Base-by-base conservation (phyloP, 2,329 filamentous ascomycete species). In the Fusarium papillatum region DNA sequence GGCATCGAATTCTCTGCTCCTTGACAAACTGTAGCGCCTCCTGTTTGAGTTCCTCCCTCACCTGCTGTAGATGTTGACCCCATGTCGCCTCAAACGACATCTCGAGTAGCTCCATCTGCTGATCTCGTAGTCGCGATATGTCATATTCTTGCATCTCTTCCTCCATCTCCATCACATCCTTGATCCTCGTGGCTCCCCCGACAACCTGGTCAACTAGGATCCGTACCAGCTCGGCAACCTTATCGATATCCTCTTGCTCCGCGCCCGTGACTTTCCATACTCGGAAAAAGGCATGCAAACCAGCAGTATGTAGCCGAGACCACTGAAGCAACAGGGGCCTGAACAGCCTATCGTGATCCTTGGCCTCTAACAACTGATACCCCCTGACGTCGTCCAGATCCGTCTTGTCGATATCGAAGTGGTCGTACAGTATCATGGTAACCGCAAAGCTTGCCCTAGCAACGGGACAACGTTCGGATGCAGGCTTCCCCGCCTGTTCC, bases 21-120 rank as follows among this genome's bases (percentile, higher is more conserved):
- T 98, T 98, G 84, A 98, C 95, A 81, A 99, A 99, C 80, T 98
- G 95, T 66, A 98, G 86, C 14, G 96, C 95, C 84, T 99, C 97
- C 79, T 96, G 93, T 78, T 95, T 94, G 55, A 98, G 89, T 83
- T 98, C 95, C 66, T 98, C 95, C 39, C 95, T 93, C n/a, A 98
- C 95, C 84, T 97, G 95, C 75, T 91, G 91, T 34, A 99, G 88
- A 84, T 98, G 95, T 73, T 94, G 91, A 16, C 96, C 96, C 97
- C 97, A 99, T 61, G 94, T 94, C 82, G 97, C 95, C 82, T 98
- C 96, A 81, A 98, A 98, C 0, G 95, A 95, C 75, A 97, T 87
- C 82, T 98, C 95, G 7, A 98, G 87, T 14, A 98, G 88, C 78
- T 97, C 94, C 95, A 98, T 98, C 84, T 99, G 97, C 66, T 98